phyloP scores from a whole-genome alignment of 331 rosid genomes.

The Malus hybrid region DNA sequence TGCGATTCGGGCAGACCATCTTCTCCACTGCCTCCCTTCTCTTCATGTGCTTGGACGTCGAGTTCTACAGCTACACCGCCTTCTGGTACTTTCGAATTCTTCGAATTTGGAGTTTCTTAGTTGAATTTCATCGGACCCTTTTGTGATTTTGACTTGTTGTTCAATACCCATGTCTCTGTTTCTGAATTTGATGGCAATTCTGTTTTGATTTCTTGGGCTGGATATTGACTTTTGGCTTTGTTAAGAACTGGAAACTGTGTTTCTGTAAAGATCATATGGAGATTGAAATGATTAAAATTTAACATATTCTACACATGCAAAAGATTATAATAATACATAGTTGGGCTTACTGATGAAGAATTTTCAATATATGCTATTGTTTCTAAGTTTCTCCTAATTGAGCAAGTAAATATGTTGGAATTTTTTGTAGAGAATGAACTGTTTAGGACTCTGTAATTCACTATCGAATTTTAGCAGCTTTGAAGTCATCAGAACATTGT shows the following conservation, averaged over 20 bases:
- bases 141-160: neutral
- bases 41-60: slow-evolving; percentile 61
- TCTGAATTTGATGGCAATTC: neutral
- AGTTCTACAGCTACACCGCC: slow-evolving; percentile 70
- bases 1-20: slow-evolving; percentile 77
- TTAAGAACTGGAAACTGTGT: neutral
- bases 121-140: slow-evolving; percentile 11
- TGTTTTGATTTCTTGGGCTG: neutral
- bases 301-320: neutral
- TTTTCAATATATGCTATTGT: neutral
- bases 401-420: neutral
- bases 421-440: neutral
- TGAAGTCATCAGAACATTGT: neutral
- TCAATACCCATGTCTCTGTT: slow-evolving; percentile 3
- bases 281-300: neutral
- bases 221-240: neutral
- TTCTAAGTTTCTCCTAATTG: neutral
- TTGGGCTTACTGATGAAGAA: neutral
- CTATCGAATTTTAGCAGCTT: neutral
- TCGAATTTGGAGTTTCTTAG: neutral
- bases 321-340: neutral
- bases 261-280: neutral
- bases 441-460: neutral
- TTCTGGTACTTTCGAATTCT: slow-evolving; percentile 47
- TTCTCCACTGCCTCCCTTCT: slow-evolving; percentile 77